Base-by-base conservation (phyloP, 2,329 filamentous ascomycete genomes). In the Ascochyta fabae region DNA sequence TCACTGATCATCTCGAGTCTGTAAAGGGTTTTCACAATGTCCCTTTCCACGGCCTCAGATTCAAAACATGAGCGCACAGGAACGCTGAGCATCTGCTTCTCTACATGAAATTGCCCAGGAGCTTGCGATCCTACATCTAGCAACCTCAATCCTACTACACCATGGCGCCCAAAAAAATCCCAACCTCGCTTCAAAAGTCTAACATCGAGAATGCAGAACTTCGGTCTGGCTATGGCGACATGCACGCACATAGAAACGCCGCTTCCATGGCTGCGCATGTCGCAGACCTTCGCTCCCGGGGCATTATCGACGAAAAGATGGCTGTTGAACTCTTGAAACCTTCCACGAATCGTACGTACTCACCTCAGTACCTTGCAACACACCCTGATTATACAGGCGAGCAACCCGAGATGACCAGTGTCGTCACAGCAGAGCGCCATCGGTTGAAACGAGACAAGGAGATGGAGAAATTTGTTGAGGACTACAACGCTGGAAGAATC, bases 161-260 rank as follows among this genome's bases (percentile, higher is more conserved):
- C 29, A 36, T 48, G 39, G 9, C 43, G 5, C 27, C 43, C 1
- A 34, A 40, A 10, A 50, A 34, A 8, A 42, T 34, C 4, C 24
- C 10, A 10, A 35, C 15, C 10, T 9, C 10, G 24, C 19, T 22
- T 8, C 2, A 6, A 3, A 48, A 36, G 23, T 23, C 53, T 5
- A 48, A 8, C 4, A 16, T 52, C 36, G 26, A 46, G 6, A 56
- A 46, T 23, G 34, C 15, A 23, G 19, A 27, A 3, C 44, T 50
- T 6, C 60, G 63, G n/a, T 62, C 60, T 2, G 49, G 10, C 1
- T 66, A 58, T 27, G 67, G 66, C 23, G 63, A 68, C 31, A 51
- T 44, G n/a, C 63, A 54, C 23, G 61, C 64, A 6, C 38, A 53
- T 6, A 60, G 50, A 4, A 59, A 69, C 45, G 34, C 59, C 16